Conservation (phyloP, 78 protist species). For the Dictyostelium discoideum region DNA sequence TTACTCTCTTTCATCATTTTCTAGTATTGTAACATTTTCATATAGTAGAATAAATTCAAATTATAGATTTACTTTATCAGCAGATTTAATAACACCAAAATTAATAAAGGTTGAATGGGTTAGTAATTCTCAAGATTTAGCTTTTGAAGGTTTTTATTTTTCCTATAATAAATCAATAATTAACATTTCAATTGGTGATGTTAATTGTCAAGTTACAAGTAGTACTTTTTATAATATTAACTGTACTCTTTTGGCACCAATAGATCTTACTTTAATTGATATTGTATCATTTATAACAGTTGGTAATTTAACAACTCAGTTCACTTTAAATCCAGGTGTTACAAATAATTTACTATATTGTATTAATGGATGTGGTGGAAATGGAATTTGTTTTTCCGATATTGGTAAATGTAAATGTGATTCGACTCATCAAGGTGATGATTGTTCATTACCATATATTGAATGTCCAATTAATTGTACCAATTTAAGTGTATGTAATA, state of each 20-base stretch:
- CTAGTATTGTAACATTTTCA: neutral
- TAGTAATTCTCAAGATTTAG: neutral
- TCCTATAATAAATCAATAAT: neutral
- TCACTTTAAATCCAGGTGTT: neutral
- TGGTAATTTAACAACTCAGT: neutral
- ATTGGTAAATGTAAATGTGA: neutral
- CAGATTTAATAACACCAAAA: neutral
- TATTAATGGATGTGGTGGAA: neutral
- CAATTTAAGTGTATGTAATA: neutral
- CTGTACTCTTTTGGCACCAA: neutral
- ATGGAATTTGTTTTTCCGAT: neutral
- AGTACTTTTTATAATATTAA: neutral
- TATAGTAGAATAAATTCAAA: neutral
- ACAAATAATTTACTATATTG: neutral
- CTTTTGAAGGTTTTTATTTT: neutral
- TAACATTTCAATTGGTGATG: neutral
- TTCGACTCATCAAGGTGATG: neutral
- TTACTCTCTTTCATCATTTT: neutral
- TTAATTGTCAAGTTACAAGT: neutral
- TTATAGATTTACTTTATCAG: neutral
- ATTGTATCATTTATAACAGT: neutral
- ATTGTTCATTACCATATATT: neutral
- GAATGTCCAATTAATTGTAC: neutral
- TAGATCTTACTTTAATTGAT: neutral
- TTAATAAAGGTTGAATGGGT: neutral